Evolutionary conservation across 805 yeast species (phyloP).

Genomic region (Metschnikowia hibisci): DNA sequence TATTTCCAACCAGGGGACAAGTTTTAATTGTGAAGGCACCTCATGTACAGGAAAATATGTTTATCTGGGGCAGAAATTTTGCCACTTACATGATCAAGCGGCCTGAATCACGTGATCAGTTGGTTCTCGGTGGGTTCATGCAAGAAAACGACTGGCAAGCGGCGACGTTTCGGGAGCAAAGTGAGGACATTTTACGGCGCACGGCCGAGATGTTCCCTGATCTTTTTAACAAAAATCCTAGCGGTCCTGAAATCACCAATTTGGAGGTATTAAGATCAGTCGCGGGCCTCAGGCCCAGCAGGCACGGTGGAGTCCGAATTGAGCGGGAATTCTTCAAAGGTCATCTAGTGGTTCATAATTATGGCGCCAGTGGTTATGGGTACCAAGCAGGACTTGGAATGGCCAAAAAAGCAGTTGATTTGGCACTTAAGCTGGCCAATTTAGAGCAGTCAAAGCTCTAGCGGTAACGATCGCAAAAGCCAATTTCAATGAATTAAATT

Average conservation of each 20-base stretch:
- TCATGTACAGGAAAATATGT: conserved; percentile 53
- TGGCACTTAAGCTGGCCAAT: conserved; percentile 6
- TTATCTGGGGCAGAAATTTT: conserved; percentile 57
- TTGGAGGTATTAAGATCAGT: conserved; percentile 59
- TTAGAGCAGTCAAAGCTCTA: background rate
- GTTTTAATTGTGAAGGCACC: conserved; percentile 72
- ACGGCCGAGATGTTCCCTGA: conserved; percentile 51
- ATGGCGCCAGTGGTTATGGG: conserved; percentile 68
- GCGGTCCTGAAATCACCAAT: conserved; percentile 31
- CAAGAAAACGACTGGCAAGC: conserved; percentile 62
- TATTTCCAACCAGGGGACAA: conserved; percentile 78
- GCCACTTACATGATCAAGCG: conserved; percentile 72
- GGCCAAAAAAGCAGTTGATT: conserved; percentile 45
- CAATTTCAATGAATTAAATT: too few relatives aligned
- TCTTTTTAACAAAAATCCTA: conserved; percentile 36
- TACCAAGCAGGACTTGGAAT: conserved; percentile 66
- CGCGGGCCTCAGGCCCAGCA: conserved; percentile 73
- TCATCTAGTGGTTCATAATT: conserved; percentile 55
- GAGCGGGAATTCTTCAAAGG: conserved; percentile 46
- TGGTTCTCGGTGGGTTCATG: conserved; percentile 71
- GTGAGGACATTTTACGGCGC: conserved; percentile 58
- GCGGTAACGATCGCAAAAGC: background rate
- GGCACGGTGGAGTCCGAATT: conserved; percentile 72
- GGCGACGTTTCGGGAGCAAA: conserved; percentile 54
- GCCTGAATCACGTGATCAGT: conserved; percentile 60